Percentiles rank a stretch among this genome's conserved stretches.
Conservation (phyloP, 768 basidiomycete genomes). For the Russula ochroleuca region DNA sequence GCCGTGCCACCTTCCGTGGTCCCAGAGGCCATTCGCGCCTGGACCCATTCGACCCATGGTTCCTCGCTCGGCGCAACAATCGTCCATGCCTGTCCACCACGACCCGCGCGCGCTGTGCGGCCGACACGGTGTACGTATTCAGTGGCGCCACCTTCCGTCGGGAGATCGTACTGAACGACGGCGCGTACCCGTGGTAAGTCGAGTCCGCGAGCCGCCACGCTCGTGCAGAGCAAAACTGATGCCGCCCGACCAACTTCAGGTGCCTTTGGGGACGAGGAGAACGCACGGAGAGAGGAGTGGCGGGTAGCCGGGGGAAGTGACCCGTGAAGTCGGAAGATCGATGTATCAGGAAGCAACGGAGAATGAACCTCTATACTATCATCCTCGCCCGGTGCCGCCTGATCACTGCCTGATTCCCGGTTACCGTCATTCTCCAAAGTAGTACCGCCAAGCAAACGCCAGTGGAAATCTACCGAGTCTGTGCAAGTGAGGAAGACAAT, state of each 20-base stretch:
- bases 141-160: slow-evolving; percentile 92
- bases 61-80: slow-evolving; percentile 83
- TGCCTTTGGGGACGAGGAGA: slow-evolving; percentile 48
- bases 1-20: slow-evolving; percentile 35
- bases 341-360: slow-evolving; percentile 73
- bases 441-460: slow-evolving; percentile 62
- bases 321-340: slow-evolving; percentile 88
- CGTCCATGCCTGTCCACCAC: slow-evolving; percentile 94
- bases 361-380: slow-evolving; percentile 57
- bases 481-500: slow-evolving; percentile 97
- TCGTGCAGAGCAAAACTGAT: slow-evolving; percentile 88
- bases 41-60: slow-evolving; percentile 89
- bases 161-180: slow-evolving; percentile 94
- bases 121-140: slow-evolving; percentile 98
- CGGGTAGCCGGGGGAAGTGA: slow-evolving; percentile 81
- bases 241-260: slow-evolving; percentile 37
- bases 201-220: slow-evolving; percentile 96
- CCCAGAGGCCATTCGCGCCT: slow-evolving; percentile 69
- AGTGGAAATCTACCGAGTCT: slow-evolving; percentile 97
- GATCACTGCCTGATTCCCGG: slow-evolving; percentile 30
- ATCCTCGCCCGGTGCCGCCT: slow-evolving; percentile 28
- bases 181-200: slow-evolving; percentile 92
- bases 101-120: slow-evolving; percentile 93
- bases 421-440: slow-evolving; percentile 16
- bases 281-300: slow-evolving; percentile 75